Base-by-base conservation (phyloP, 495 filamentous ascomycete species). In the Neurospora sp. region DNA sequence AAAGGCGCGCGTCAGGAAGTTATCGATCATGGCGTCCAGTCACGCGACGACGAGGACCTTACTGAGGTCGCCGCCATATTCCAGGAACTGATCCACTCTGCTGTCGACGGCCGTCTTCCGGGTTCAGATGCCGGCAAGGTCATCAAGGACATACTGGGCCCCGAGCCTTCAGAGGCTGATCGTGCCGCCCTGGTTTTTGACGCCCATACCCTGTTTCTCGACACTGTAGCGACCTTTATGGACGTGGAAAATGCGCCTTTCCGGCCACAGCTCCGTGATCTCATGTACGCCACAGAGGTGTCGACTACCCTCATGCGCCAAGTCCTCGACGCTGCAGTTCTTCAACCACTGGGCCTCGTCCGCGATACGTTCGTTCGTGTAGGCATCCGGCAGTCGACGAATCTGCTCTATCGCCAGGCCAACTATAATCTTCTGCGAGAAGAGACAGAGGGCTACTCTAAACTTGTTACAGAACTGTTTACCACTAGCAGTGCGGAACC, bases 381-480 rank as follows among this genome's bases (percentile, higher is more conserved):
- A 77, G 91, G 90, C 4, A 92, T 97, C 74, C 90, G 94, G 70
- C 93, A 96, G 74, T 90, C 93, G 70, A 99, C 96, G 9, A 94
- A 96, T 76, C 82, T 95, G 20, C 88, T 98, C 3, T 99, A 99
- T 77, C 91, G 94, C 65, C 96, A 98, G 79, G 92, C 94, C 1
- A 98, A 96, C 78, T 97, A 97, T 83, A 99, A 99, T 77, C 84
- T 99, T 3, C 84, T 99, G 20, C 88, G 96, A 39, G 96, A 99
- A 84, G 96, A 99, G 81, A 92, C 93, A 0, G 96, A 99, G 81
- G 96, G 96, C 39, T 99, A 94, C 77, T 87, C 88, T 11, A 90
- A 91, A 73, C 74, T 90, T 4, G 86, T 90, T 27, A 86, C 89
- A 18, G 89, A 91, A 75, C 74, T 91, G 3, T 89, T 90, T 78